Percentiles rank a stretch among this genome's conserved stretches.
These are phyloP conservation scores for Nyssa sinensis DNA, from an alignment of 148 eudicot genomes.

Conservation along the genomic window DNA sequence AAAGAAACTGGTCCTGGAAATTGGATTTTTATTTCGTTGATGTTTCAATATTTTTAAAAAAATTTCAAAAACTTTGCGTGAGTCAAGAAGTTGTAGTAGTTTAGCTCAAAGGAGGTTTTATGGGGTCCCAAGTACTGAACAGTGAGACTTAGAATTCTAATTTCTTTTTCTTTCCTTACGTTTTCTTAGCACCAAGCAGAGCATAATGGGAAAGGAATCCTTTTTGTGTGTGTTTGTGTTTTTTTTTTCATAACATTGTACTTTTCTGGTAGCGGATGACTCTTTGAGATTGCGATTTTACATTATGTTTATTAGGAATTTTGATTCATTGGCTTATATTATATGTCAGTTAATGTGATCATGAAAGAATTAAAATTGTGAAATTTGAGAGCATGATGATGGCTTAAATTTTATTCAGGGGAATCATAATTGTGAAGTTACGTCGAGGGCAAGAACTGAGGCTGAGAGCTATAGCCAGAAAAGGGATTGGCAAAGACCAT, in stretches of 20 bases:
- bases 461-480: constrained; percentile 94
- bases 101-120: background rate
- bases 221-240: background rate
- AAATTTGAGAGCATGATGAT: constrained; percentile 11
- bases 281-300: background rate
- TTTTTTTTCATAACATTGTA: background rate
- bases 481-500: constrained; percentile 96
- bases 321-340: background rate
- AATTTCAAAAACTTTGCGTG: background rate
- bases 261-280: background rate
- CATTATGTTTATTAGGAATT: background rate
- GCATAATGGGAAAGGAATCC: background rate
- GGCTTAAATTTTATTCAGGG: constrained; percentile 41
- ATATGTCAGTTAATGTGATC: background rate
- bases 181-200: background rate
- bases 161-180: background rate
- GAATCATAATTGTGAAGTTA: constrained; percentile 88
- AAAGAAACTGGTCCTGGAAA: background rate
- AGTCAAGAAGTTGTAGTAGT: background rate
- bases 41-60: no score
- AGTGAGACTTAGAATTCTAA: background rate
- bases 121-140: background rate
- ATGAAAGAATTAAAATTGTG: background rate
- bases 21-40: no score
- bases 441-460: constrained; percentile 92